A percentile compares a stretch with the other conserved stretches of the same genome.
These are phyloP conservation scores for Avena sativa DNA, from an alignment of 176 grass and related monocot species.

Conservation along the genomic window DNA sequence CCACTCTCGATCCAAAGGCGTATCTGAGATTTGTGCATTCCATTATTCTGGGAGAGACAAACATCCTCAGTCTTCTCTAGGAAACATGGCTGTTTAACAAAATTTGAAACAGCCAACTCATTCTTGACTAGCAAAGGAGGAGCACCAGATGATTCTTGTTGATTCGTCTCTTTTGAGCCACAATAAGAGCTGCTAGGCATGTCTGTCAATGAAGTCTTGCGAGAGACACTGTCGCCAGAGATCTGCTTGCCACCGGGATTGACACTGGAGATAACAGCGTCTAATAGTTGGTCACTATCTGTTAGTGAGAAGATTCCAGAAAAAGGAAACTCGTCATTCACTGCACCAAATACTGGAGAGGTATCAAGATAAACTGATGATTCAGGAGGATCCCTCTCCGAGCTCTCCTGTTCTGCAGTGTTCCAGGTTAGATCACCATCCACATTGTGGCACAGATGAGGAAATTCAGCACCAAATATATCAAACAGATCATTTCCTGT, in stretches of 20 bases:
- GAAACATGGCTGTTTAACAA: constrained; percentile 54
- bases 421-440: constrained; percentile 56
- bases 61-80: constrained; percentile 52
- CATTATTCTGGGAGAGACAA: constrained; percentile 58
- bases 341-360: constrained; percentile 42
- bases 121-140: constrained; percentile 56
- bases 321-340: constrained; percentile 54
- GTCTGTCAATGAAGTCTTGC: constrained; percentile 68
- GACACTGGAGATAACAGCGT: constrained; percentile 72
- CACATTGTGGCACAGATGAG: constrained; percentile 46
- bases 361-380: constrained; percentile 44
- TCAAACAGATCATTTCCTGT: constrained; percentile 69
- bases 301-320: constrained; percentile 65
- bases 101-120: constrained; percentile 65
- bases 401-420: constrained; percentile 34
- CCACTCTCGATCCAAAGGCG: constrained; percentile 70
- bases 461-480: constrained; percentile 62
- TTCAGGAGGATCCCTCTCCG: constrained; percentile 51
- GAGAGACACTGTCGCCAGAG: constrained; percentile 60
- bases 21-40: constrained; percentile 72
- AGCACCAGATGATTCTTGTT: constrained; percentile 42
- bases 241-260: constrained; percentile 64
- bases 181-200: constrained; percentile 58
- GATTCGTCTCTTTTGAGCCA: constrained; percentile 53
- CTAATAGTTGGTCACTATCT: constrained; percentile 74